Evolutionary conservation across 2,329 filamentous ascomycete species (phyloP), one percentile per base, ranked within the genome.

Genomic region (Aspergillus latus): DNA sequence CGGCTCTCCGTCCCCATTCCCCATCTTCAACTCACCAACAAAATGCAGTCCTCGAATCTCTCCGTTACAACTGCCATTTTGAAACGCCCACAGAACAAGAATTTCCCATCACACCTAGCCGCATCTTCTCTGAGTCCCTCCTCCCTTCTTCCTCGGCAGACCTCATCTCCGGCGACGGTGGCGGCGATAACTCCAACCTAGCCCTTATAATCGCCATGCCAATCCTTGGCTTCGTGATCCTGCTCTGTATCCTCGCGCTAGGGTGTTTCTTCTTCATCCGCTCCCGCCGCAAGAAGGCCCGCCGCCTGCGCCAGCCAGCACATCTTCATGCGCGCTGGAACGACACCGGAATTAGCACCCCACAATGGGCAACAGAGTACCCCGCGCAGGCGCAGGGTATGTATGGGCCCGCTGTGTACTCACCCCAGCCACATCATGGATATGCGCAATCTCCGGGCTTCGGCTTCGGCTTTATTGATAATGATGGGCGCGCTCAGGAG

Each of bases 1-100:
- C 42, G 21, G 21, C 21, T 21, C n/a, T 36, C 52, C 39, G 46
- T 15, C 37, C n/a, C 13, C 10, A 9, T 2, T 26, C 16, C 28
- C 28, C 28, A 10, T 26, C 11, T 36, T 16, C 7, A 32, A 6
- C 9, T 29, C 30, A 34, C 57, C 26, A 30, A 48, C 16, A 51
- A 37, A 50, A 46, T 39, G 16, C 7, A 79, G 76, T 78, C 61
- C 62, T 79, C 36, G 76, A 79, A 69, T 68, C 76, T 16, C 65
- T 78, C 40, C 74, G 77, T 26, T 75, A 78, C 57, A 74, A 75
- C 52, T 79, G 77, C 60, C 71, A 75, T 49, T 75, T 74, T 58
- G 66, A 65, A 40, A 74, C 74, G 1, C 58, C 63, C 13, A 57
- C 65, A 2, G 72, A 71, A n/a, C 53, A 61, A 5, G 43, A 70